Evolutionary conservation across 192 early-diverging fungal species (phyloP), one percentile per base, ranked within the genome.

Genomic region (Umbelopsis ramanniana): DNA sequence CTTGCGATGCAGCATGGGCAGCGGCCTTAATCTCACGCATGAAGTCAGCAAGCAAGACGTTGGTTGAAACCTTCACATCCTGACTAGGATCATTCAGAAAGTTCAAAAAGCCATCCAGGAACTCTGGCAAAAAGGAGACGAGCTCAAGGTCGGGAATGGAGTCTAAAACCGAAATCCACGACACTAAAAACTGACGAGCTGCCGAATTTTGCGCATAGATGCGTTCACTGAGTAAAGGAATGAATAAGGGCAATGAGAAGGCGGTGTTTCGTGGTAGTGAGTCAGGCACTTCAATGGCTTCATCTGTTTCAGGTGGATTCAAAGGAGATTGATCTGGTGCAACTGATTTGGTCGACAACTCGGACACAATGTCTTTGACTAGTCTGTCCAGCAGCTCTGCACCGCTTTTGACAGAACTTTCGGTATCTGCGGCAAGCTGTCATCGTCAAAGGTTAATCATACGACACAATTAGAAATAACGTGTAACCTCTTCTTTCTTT

Each of bases 291-390:
- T 78, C 69, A 11, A 81, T 76, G 26, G 81, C 76, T 66, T 75
- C 76, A 46, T 71, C 69, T 17, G 40, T 47, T 17, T 81, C 79
- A 1, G 68, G 45, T 19, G 79, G 73, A 48, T 82, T 76, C 24
- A 78, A 66, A 22, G 79, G 79, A 23, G 40, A 24, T 50, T 75
- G 68, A 24, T 63, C 52, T 52, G 74, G 76, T 12, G 81, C 89
- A 14, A 89, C 74, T 72, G 91, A 97, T 33, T 89, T 92, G 0
- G 89, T 89, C 3, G 95, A 87, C 53, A 93, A 89, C 72, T 98
- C 98, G 1, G 93, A 90, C 0, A 98, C 96, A 81, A 99, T 93
- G 71, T 99, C 98, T 81, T 97, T 98, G 71, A 99, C 90, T 46
- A 99, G 83, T 45, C 96, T 80, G 74, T 99, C 95, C 55, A 99